Percentiles rank a stretch among this genome's conserved stretches.
Evolutionary conservation across 352 stramenopile species (phyloP).

Genomic region (Pythium guiyangense): DNA sequence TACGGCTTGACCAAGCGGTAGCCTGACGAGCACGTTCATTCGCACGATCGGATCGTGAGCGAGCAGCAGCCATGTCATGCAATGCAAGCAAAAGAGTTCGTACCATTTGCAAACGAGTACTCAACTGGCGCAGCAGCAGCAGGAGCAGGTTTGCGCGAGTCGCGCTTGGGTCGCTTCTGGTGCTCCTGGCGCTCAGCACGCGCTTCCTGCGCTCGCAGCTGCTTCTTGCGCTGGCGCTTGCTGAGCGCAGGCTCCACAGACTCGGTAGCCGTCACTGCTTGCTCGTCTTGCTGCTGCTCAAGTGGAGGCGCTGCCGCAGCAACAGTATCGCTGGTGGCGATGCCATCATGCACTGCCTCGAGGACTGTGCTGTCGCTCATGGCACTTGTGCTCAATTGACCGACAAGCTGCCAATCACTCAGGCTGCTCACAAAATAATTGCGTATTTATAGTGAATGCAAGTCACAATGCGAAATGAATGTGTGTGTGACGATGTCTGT

Average conservation of each 20-base stretch:
- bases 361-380: not conserved
- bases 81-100: not conserved
- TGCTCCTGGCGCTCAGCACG: conserved; percentile 12
- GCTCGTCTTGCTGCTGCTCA: not conserved
- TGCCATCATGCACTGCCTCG: too few relatives aligned
- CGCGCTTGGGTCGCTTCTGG: conserved; percentile 12
- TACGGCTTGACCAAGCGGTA: conserved; percentile 91
- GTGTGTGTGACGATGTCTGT: not conserved
- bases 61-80: not conserved
- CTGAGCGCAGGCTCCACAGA: conserved; percentile 2
- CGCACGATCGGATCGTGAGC: not conserved
- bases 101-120: conserved; percentile 61
- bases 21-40: conserved; percentile 22
- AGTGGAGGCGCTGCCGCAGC: not conserved
- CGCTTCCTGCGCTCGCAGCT: conserved; percentile 22
- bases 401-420: too few relatives aligned
- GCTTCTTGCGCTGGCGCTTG: conserved; percentile 48
- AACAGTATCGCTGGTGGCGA: not conserved
- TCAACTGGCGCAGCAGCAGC: conserved; percentile 26
- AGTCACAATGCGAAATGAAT: not conserved
- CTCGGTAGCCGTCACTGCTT: not conserved
- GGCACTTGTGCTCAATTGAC: too few relatives aligned
- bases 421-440: too few relatives aligned
- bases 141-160: conserved; percentile 26
- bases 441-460: too few relatives aligned